Conservation (phyloP, 768 basidiomycete species). For the Suillus discolor region DNA sequence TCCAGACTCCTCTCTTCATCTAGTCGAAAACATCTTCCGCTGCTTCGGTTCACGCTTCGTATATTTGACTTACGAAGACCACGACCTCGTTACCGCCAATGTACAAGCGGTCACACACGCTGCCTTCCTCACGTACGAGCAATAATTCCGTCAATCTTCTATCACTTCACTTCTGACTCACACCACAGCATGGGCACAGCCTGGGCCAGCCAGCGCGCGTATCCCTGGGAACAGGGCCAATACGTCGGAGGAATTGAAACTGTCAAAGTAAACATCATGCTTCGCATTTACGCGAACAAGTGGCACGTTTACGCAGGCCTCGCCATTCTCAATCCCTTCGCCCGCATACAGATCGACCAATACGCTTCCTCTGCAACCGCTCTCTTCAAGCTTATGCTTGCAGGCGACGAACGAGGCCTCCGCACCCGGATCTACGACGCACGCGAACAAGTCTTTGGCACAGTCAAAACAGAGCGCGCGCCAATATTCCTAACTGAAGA, state of each 20-base stretch:
- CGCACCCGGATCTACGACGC: slow-evolving; percentile 74
- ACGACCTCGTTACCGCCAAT: slow-evolving; percentile 95
- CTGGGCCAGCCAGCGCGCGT: slow-evolving; percentile 74
- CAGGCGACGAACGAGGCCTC: slow-evolving; percentile 53
- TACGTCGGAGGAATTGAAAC: slow-evolving; percentile 98
- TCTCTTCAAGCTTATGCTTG: slow-evolving; percentile 95
- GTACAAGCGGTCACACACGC: slow-evolving; percentile 99
- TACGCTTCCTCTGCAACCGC: slow-evolving; percentile 85
- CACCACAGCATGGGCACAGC: slow-evolving; percentile 92
- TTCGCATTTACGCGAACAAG: slow-evolving; percentile 95
- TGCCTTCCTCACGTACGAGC: slow-evolving; percentile 84
- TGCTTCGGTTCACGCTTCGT: slow-evolving; percentile 86
- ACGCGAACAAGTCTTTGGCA: slow-evolving; percentile 75
- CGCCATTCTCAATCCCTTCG: slow-evolving; percentile 95
- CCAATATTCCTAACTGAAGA: slow-evolving; percentile 86
- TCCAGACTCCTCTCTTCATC: slow-evolving; percentile 62
- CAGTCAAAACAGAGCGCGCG: slow-evolving; percentile 34
- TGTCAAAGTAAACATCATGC: slow-evolving; percentile 92
- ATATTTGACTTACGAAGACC: slow-evolving; percentile 93
- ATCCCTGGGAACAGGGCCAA: slow-evolving; percentile 95
- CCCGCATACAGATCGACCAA: slow-evolving; percentile 86
- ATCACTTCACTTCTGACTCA: slow-evolving; percentile 5
- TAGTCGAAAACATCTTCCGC: slow-evolving; percentile 83
- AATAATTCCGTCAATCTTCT: neutral
- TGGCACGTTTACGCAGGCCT: slow-evolving; percentile 99